Conservation (phyloP, 441 rosid genomes). For the Corymbia citriodora region DNA sequence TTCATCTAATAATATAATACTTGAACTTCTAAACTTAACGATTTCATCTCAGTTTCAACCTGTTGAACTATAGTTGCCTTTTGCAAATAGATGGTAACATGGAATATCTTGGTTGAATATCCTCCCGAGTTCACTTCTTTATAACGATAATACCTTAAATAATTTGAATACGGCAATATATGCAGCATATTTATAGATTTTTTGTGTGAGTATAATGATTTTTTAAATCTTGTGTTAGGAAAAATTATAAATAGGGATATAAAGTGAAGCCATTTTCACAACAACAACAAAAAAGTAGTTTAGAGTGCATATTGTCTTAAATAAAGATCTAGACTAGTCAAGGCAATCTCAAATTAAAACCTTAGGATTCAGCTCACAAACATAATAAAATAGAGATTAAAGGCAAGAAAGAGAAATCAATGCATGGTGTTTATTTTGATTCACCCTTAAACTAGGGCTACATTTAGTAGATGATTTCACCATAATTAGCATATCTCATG, state of each 20-base stretch:
- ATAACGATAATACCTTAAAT: not conserved
- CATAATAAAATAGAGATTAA: not conserved
- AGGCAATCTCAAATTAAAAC: not conserved
- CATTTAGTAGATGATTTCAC: not conserved
- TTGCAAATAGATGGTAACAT: not conserved
- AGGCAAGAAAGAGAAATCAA: not conserved
- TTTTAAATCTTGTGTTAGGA: not conserved
- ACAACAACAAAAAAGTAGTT: accelerated
- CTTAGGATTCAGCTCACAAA: accelerated
- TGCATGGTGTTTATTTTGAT: accelerated
- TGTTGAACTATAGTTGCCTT: not conserved
- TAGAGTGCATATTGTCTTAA: not conserved
- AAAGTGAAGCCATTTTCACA: not conserved
- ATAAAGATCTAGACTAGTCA: not conserved
- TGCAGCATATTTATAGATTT: not conserved
- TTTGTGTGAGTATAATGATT: not conserved
- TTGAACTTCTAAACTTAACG: not conserved
- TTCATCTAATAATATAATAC: not conserved
- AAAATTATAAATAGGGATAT: not conserved
- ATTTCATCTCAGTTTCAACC: not conserved
- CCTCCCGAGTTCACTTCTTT: not conserved
- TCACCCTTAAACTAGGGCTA: not conserved
- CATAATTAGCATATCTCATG: not conserved
- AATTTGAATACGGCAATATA: not conserved
- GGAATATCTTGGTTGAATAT: not conserved